Percentiles rank a stretch among this genome's conserved stretches.
phyloP scores from a whole-genome alignment of 1,284 basidiomycete genomes.

The Ceratobasidium papillatum region DNA sequence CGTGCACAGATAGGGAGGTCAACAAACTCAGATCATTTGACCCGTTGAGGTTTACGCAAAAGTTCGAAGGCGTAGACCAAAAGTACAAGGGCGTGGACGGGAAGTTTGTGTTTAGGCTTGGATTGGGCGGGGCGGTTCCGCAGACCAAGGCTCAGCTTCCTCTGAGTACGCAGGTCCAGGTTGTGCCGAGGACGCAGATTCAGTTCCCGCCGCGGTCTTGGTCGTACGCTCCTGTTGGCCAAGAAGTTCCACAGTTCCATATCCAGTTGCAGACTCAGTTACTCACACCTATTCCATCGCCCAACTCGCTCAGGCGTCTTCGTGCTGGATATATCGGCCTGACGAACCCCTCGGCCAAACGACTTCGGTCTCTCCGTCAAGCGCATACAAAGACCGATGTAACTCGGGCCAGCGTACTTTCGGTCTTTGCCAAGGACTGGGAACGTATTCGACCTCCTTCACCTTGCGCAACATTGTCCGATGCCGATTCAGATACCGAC shows the following conservation, averaged over 20 bases:
- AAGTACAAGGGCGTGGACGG: constrained; percentile 18
- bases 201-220: not conserved
- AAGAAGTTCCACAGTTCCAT: not conserved
- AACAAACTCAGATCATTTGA: not conserved
- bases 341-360: constrained; percentile 38
- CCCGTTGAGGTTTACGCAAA: constrained; percentile 16
- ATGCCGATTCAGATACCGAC: constrained; percentile 22
- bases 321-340: constrained; percentile 25
- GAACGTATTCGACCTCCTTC: not conserved
- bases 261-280: not conserved
- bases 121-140: not conserved
- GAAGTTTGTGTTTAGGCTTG: constrained; percentile 20
- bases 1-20: not conserved
- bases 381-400: not conserved
- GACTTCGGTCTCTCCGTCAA: constrained; percentile 24
- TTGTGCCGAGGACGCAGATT: not conserved
- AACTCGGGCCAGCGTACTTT: not conserved
- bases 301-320: constrained; percentile 16
- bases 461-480: constrained; percentile 31
- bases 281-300: constrained; percentile 3
- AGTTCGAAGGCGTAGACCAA: constrained; percentile 25
- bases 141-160: not conserved
- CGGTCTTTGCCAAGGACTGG: constrained; percentile 34
- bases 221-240: not conserved
- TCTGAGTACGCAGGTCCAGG: not conserved